phyloP scores from a whole-genome alignment of 768 basidiomycete species.

The Sporobolomyces roseus region DNA sequence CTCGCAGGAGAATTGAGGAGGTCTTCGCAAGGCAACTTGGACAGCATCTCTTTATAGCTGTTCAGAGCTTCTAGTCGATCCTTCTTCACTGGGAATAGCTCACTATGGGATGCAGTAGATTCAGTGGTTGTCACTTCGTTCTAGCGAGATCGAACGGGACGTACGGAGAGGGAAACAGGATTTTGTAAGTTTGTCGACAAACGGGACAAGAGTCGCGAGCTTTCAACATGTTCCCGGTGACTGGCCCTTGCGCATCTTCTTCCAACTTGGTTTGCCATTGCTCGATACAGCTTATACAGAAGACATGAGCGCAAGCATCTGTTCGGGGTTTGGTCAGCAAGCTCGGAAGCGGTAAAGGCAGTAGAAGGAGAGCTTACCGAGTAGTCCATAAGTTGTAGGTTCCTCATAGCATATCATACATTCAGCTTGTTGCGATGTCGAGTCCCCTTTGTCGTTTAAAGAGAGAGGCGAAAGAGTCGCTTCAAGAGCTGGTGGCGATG shows the following conservation, averaged over 20 bases:
- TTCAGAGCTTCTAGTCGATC: not conserved
- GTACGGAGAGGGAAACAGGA: not conserved
- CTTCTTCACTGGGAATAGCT: not conserved
- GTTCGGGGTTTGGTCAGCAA: not conserved
- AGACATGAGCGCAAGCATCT: not conserved
- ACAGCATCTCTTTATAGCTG: not conserved
- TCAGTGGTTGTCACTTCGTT: not conserved
- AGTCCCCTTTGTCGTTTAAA: not conserved
- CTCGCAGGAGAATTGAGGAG: not conserved
- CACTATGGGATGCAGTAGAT: too few relatives aligned
- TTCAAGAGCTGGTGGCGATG: not conserved
- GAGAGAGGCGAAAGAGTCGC: not conserved
- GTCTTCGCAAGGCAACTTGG: not conserved
- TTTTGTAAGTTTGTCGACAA: not conserved
- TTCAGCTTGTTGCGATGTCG: not conserved
- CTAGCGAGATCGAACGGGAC: not conserved
- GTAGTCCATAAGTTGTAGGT: not conserved
- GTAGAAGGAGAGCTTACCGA: not conserved
- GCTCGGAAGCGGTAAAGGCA: not conserved
- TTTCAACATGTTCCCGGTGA: not conserved
- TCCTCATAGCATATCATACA: slow-evolving; percentile 1
- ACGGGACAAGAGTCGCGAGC: not conserved
- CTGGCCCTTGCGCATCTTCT: not conserved
- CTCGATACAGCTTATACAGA: not conserved
- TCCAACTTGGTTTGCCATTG: not conserved